Percentiles rank a stretch among this genome's conserved stretches.
Conservation (phyloP, 495 filamentous ascomycete species). For the Lepraria neglecta region DNA sequence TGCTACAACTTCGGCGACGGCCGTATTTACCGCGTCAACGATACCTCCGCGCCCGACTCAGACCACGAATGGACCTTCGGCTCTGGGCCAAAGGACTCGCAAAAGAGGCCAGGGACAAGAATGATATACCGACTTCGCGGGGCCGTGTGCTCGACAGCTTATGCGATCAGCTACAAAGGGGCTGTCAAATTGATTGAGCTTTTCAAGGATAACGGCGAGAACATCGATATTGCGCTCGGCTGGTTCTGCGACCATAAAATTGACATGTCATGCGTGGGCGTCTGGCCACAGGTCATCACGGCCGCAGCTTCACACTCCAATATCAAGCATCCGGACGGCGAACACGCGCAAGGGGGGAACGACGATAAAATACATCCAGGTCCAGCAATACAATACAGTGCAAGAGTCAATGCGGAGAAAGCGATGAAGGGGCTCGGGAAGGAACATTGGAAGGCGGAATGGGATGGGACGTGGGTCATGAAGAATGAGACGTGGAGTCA, state of each 20-base stretch:
- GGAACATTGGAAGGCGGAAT: conserved; percentile 19
- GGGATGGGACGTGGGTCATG: conserved; percentile 21
- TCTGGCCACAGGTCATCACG: conserved; percentile 24
- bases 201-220: conserved; percentile 16
- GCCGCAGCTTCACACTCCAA: conserved; percentile 11
- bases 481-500: conserved; percentile 11
- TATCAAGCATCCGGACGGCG: conserved; percentile 19
- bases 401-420: conserved; percentile 16
- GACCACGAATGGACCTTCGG: conserved; percentile 21
- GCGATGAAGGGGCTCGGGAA: conserved; percentile 5
- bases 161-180: conserved; percentile 21
- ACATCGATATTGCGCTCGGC: conserved; percentile 20
- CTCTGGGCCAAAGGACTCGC: neutral
- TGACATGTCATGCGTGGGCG: conserved; percentile 18
- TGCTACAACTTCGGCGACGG: conserved; percentile 14
- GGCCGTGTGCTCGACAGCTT: conserved; percentile 21
- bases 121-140: conserved; percentile 13
- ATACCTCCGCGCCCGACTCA: conserved; percentile 18
- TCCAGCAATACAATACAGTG: conserved; percentile 19
- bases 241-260: conserved; percentile 5
- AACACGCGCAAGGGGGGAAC: neutral
- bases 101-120: conserved; percentile 19
- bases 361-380: conserved; percentile 5
- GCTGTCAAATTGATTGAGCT: conserved; percentile 20
- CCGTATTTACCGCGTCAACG: conserved; percentile 24